Percentiles rank a stretch among this genome's conserved stretches.
phyloP scores from a whole-genome alignment of 2,329 filamentous ascomycete species.

The Trichoderma citrinoviride region DNA sequence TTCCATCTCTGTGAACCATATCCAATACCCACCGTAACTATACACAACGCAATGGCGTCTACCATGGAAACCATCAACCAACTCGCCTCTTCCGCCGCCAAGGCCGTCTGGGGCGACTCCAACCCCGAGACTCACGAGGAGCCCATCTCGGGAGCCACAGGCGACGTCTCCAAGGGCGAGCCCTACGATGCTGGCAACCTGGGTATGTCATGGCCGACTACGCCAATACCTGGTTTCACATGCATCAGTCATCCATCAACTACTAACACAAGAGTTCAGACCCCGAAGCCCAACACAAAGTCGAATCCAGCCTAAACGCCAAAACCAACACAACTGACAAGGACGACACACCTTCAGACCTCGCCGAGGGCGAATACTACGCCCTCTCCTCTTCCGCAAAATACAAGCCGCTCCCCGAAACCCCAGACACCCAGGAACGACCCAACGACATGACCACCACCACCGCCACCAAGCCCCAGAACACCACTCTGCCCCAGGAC shows the following conservation, averaged over 20 bases:
- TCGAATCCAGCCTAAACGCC: constrained; percentile 13
- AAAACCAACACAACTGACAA: background rate
- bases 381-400: background rate
- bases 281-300: constrained; percentile 18
- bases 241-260: background rate
- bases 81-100: constrained; percentile 44
- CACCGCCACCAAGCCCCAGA: too few relatives aligned
- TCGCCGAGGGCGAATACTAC: background rate
- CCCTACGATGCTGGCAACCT: constrained; percentile 78
- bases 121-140: constrained; percentile 48
- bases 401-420: background rate
- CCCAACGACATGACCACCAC: background rate
- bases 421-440: constrained; percentile 1
- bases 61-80: constrained; percentile 65
- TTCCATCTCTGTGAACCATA: background rate
- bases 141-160: constrained; percentile 68
- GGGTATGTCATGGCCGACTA: constrained; percentile 39
- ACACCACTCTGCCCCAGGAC: too few relatives aligned
- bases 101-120: constrained; percentile 45
- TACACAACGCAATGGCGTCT: background rate
- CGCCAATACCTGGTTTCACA: background rate
- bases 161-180: constrained; percentile 64
- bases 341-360: background rate
- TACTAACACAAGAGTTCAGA: background rate
- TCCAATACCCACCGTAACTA: too few relatives aligned